phyloP scores from a whole-genome alignment of 805 yeast species.

The Kodamaea hsintzibuensis region DNA sequence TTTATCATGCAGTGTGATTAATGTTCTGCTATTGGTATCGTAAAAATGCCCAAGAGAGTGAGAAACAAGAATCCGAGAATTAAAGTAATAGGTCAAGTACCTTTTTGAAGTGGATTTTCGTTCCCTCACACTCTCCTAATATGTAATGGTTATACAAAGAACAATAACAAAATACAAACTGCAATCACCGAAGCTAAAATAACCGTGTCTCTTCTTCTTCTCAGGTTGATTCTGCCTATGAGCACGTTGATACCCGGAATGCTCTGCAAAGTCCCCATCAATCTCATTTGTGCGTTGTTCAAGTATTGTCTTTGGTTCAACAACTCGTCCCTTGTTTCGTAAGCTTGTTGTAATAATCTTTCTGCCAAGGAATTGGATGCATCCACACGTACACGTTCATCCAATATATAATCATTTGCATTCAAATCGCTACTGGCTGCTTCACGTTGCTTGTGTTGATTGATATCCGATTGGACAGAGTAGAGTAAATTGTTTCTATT shows the following conservation, averaged over 20 bases:
- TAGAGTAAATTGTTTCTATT: conserved; percentile 71
- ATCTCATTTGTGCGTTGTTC: conserved; percentile 60
- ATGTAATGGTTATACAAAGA: conserved; percentile 18
- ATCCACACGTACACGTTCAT: conserved; percentile 75
- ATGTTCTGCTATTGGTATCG: too few species aligned
- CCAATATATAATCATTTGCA: conserved; percentile 73
- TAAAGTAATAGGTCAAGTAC: too few species aligned
- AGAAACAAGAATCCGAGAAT: too few species aligned
- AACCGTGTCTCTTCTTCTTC: conserved; percentile 84
- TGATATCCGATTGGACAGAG: conserved; percentile 78
- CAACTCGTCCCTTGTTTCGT: conserved; percentile 85
- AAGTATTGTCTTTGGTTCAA: conserved; percentile 67
- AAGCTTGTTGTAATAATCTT: conserved; percentile 77
- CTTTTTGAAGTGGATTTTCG: neutral
- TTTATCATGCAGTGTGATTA: too few species aligned
- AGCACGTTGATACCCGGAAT: conserved; percentile 84
- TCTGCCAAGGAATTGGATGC: conserved; percentile 76
- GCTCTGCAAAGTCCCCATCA: conserved; percentile 59
- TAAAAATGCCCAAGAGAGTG: too few species aligned
- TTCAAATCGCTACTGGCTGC: conserved; percentile 21
- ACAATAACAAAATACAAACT: conserved; percentile 67
- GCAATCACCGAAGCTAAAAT: conserved; percentile 77
- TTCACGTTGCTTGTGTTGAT: conserved; percentile 54
- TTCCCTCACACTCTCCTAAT: neutral
- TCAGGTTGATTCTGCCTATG: conserved; percentile 77